Evolutionary conservation across 371 early-diverging fungal genomes (phyloP).

Genomic region (Synchytrium microbalum): DNA sequence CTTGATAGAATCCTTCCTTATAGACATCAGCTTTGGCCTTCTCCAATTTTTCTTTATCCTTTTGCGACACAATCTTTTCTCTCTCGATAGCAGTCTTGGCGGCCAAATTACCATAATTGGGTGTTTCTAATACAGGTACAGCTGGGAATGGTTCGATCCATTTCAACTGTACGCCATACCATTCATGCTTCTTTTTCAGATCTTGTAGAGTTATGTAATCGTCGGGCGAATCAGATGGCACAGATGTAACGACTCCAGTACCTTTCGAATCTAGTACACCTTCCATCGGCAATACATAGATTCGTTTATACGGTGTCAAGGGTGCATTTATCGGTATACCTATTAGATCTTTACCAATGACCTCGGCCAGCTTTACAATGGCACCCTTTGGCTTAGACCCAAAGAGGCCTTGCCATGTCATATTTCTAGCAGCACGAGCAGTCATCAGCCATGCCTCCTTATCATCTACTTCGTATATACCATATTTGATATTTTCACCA

Average conservation of each 20-base stretch:
- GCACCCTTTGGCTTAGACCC: conserved; percentile 59
- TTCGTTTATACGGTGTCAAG: conserved; percentile 59
- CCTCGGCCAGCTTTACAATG: conserved; percentile 59
- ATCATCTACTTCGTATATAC: conserved; percentile 68
- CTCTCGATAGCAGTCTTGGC: conserved; percentile 77
- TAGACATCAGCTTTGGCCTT: conserved; percentile 92
- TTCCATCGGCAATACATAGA: conserved; percentile 96
- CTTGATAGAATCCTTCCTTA: conserved; percentile 96
- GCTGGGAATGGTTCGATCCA: conserved; percentile 80
- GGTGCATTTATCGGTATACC: conserved; percentile 91
- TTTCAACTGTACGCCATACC: conserved; percentile 77
- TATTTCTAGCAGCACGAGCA: conserved; percentile 90
- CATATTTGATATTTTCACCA: conserved; percentile 85
- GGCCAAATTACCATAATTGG: conserved; percentile 74
- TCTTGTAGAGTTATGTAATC: conserved; percentile 88
- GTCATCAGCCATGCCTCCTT: conserved; percentile 83
- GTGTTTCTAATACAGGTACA: conserved; percentile 76
- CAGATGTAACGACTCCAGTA: conserved; percentile 97
- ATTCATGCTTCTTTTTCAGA: conserved; percentile 86
- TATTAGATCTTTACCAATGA: conserved; percentile 74
- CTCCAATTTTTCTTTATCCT: conserved; percentile 84
- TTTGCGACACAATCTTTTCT: conserved; percentile 91
- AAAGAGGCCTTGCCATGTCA: conserved; percentile 82
- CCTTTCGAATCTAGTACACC: conserved; percentile 69
- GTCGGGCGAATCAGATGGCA: conserved; percentile 97